These are phyloP conservation scores for Phycomyces nitens DNA, from an alignment of 192 early-diverging fungal genomes.

Conservation along the genomic window DNA sequence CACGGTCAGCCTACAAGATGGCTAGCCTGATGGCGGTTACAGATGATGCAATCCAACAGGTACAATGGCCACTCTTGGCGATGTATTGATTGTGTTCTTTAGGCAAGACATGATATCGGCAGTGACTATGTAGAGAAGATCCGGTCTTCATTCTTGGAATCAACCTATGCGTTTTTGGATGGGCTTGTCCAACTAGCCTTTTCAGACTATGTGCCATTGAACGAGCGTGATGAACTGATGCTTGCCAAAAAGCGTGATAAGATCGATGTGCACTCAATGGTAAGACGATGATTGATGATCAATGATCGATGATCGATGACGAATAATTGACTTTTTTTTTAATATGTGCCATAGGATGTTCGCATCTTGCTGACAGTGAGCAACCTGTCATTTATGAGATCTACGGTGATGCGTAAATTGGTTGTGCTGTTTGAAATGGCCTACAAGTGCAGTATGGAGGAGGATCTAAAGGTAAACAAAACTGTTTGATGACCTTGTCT, in stretches of 20 bases:
- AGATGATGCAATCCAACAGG: constrained; percentile 28
- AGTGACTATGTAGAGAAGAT: constrained; percentile 56
- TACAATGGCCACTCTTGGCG: too few species aligned
- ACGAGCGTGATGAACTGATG: constrained; percentile 26
- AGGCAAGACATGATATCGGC: constrained; percentile 40
- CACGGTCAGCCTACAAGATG: constrained; percentile 61
- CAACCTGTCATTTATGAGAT: constrained; percentile 74
- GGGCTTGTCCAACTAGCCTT: constrained; percentile 70
- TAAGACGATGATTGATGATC: too few species aligned
- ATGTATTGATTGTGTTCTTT: neutral
- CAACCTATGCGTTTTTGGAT: constrained; percentile 75
- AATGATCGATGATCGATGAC: too few species aligned
- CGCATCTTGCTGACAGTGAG: constrained; percentile 79
- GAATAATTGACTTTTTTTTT: too few species aligned
- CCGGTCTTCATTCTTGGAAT: constrained; percentile 62
- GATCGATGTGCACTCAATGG: constrained; percentile 36
- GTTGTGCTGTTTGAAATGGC: constrained; percentile 65
- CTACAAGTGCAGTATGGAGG: constrained; percentile 56
- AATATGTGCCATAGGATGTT: constrained; percentile 44
- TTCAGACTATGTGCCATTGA: constrained; percentile 41
- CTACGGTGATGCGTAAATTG: constrained; percentile 73
- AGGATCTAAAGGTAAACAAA: constrained; percentile 63
- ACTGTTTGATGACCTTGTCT: too few species aligned
- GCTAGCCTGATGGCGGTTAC: constrained; percentile 44
- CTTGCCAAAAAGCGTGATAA: constrained; percentile 28